Base-by-base conservation (phyloP, 805 yeast species). In the Ogataea methylovora region DNA sequence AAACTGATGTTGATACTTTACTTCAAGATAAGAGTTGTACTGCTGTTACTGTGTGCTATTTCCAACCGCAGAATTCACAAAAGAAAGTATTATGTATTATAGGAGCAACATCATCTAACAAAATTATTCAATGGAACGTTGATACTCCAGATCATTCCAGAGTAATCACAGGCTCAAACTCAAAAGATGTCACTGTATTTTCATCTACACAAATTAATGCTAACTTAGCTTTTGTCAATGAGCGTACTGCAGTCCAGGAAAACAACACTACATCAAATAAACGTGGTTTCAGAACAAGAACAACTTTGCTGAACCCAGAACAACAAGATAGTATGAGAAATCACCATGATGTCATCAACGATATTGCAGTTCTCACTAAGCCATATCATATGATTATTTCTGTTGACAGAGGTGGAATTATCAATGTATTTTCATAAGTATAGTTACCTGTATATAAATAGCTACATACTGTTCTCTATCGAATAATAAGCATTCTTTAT, bases 401-500 rank as follows among this genome's bases (percentile, higher is more conserved):
- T 3, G 85, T 62, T 3, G 94, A 84, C 44, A 59, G 85, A 36
- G 67, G 73, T 27, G 94, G 94, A 0, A 62, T 60, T 2, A 61
- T 84, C 22, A 75, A 76, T 48, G 70, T 83, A 3, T 81, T 73
- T 51, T 68, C 64, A 45, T 71, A 46, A 35, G 10, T 15, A 10
- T 9, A 4, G 21, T 6, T 6, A 20, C 8, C 22, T 20, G 6
- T 7, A 20, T 7, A 9, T 20, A 20, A 7, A 6, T 20, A 20
- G 6, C 6, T 20, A 20, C 9, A 7, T 7, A 20, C 22, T 20
- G 6, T 20, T 20, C 8, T 20, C 8, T 20, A n/a, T n/a, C n/a
- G n/a, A n/a, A n/a, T n/a, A n/a, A n/a, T 9, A 20, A 20, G 9
- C 22, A 20, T 6, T 20, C 6, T 20, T 20, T 20, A 20, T 20